Conservation (phyloP, 2,329 filamentous ascomycete species). For the Triangularia setosa region DNA sequence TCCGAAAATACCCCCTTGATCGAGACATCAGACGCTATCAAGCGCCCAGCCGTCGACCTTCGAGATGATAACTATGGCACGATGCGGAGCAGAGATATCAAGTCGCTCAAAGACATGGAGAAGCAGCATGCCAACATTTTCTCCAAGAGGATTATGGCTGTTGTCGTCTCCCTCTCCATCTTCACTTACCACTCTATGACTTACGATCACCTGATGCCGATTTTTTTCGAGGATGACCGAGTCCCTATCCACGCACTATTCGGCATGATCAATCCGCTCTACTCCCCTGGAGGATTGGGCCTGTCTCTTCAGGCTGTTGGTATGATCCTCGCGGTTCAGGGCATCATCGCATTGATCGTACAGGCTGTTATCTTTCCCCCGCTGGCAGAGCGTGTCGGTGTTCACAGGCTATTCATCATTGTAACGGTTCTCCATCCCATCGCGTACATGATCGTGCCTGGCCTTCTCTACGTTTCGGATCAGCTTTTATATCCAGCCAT, state of each 20-base stretch:
- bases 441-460: conserved; percentile 57
- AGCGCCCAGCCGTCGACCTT: conserved; percentile 68
- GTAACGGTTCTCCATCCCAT: conserved; percentile 59
- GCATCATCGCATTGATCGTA: conserved; percentile 67
- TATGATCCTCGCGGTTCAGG: conserved; percentile 41
- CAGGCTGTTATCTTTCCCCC: conserved; percentile 67
- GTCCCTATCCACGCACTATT: conserved; percentile 38
- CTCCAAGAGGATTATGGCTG: conserved; percentile 62
- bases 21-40: conserved; percentile 68
- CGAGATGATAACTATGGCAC: conserved; percentile 78
- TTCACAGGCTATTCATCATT: conserved; percentile 56
- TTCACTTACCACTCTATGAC: conserved; percentile 96
- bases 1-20: conserved; percentile 71
- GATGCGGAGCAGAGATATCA: conserved; percentile 48
- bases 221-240: conserved; percentile 81
- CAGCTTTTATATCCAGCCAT: conserved; percentile 52
- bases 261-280: conserved; percentile 41
- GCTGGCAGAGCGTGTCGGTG: conserved; percentile 54
- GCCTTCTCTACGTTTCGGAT: conserved; percentile 53
- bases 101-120: conserved; percentile 35
- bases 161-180: conserved; percentile 78
- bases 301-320: conserved; percentile 60
- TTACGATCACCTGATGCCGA: conserved; percentile 86
- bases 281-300: conserved; percentile 59
- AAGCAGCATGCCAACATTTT: conserved; percentile 41